These are phyloP conservation scores for Phytophthora sansomeana DNA, from an alignment of 352 stramenopile genomes.

Conservation along the genomic window DNA sequence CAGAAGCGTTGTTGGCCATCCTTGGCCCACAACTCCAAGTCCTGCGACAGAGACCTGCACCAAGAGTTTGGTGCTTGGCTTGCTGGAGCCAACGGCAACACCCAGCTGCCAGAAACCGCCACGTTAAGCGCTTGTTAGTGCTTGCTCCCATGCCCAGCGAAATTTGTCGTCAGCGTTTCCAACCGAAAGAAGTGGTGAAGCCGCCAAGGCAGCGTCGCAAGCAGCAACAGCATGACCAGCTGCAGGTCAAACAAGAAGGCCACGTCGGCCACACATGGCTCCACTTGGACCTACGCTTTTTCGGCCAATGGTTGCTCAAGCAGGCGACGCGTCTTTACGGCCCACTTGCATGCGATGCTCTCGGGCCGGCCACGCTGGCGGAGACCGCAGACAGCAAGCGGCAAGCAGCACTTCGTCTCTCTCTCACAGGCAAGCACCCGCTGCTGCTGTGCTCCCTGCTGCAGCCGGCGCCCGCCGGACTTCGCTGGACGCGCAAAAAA, in stretches of 20 bases:
- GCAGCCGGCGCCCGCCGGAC: conserved; percentile 2
- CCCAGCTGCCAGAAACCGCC: too few species aligned
- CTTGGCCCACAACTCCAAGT: neutral
- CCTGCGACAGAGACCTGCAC: too few species aligned
- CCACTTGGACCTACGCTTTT: conserved; percentile 27
- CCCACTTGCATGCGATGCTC: neutral
- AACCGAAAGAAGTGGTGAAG: conserved; percentile 15
- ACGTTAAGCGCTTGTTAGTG: neutral
- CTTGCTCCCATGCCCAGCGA: conserved; percentile 1
- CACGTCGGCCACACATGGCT: conserved; percentile 24
- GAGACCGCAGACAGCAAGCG: too few species aligned
- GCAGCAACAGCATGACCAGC: neutral
- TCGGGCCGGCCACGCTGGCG: too few species aligned
- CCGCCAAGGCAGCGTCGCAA: neutral
- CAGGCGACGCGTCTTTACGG: conserved; percentile 17
- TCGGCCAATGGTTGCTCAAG: conserved; percentile 2
- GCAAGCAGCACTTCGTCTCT: too few species aligned
- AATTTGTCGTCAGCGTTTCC: conserved; percentile 21
- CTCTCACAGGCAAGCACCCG: too few species aligned
- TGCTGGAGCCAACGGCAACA: neutral
- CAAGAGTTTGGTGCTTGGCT: too few species aligned
- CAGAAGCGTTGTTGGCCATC: too few species aligned
- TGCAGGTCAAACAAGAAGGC: neutral
- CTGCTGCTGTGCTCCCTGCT: too few species aligned
- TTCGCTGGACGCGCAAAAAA: conserved; percentile 13